A percentile compares a stretch with the other conserved stretches of the same genome.
Conservation (phyloP, 176 grass and related monocot species). For the bread wheat (Triticum aestivum) region DNA sequence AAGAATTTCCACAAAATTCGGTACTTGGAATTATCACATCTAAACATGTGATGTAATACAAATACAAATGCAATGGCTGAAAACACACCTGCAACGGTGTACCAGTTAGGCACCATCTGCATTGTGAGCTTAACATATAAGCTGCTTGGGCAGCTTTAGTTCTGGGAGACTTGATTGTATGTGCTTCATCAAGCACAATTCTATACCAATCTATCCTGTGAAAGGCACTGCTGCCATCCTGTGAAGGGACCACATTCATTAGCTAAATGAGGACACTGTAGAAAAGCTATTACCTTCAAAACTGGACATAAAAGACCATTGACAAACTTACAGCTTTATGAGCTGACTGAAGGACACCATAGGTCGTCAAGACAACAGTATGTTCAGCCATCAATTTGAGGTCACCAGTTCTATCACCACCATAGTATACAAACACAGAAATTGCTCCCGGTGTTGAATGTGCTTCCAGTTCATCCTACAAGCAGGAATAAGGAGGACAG, state of each 20-base stretch:
- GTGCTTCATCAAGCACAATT: constrained; percentile 91
- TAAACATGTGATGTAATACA: neutral
- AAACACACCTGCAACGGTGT: constrained; percentile 79
- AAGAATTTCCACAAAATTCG: neutral
- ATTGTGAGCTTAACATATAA: constrained; percentile 62
- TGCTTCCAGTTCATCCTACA: constrained; percentile 76
- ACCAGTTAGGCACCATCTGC: constrained; percentile 95
- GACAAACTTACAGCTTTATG: constrained; percentile 54
- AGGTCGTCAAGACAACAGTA: constrained; percentile 82
- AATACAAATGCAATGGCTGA: neutral
- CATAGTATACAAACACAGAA: constrained; percentile 85
- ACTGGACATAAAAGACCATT: neutral
- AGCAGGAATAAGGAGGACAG: neutral
- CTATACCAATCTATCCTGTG: constrained; percentile 78
- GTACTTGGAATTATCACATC: neutral
- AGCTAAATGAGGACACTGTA: neutral
- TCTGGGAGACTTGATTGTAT: constrained; percentile 82
- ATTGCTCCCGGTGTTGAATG: constrained; percentile 63
- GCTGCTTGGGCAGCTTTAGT: constrained; percentile 72
- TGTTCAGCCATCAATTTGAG: constrained; percentile 57
- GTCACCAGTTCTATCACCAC: constrained; percentile 61
- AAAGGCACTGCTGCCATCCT: constrained; percentile 71
- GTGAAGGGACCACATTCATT: constrained; percentile 14
- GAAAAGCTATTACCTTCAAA: neutral
- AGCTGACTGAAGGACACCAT: constrained; percentile 62